A percentile compares a stretch with the other conserved stretches of the same genome.
Evolutionary conservation across 108 stramenopile genomes (phyloP).

Genomic region (Cyclotella sp.): DNA sequence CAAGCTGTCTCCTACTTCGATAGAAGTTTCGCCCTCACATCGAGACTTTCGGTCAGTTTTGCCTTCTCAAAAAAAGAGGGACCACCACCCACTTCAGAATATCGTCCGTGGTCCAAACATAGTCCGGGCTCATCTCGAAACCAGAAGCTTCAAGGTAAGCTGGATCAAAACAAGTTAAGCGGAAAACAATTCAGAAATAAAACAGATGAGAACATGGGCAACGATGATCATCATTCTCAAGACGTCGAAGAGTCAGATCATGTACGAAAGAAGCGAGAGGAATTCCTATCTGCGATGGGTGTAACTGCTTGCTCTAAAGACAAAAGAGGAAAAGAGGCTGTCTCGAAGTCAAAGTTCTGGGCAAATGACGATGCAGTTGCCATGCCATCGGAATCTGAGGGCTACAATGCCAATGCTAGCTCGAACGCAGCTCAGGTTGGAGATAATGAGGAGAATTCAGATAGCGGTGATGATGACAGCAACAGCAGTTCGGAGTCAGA

Average conservation of each 20-base stretch:
- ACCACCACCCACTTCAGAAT: constrained; percentile 29
- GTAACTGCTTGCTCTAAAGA: constrained; percentile 23
- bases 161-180: constrained; percentile 12
- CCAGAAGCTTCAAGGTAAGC: constrained; percentile 31
- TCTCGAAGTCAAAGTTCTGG: constrained; percentile 80
- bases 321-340: constrained; percentile 24
- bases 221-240: neutral
- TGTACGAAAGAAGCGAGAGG: constrained; percentile 44
- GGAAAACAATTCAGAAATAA: constrained; percentile 15
- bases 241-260: constrained; percentile 35
- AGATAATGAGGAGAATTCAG: constrained; percentile 32
- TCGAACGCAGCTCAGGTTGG: constrained; percentile 7
- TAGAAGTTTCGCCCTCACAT: constrained; percentile 60
- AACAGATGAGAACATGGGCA: constrained; percentile 4
- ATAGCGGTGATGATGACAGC: constrained; percentile 42
- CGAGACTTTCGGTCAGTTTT: constrained; percentile 68
- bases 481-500: constrained; percentile 45
- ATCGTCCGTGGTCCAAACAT: constrained; percentile 67
- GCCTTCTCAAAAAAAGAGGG: constrained; percentile 67
- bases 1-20: constrained; percentile 67
- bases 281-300: constrained; percentile 57
- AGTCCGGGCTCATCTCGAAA: constrained; percentile 53
- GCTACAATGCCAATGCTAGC: neutral
- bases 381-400: constrained; percentile 17
- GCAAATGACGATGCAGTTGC: constrained; percentile 77